Evolutionary conservation across 805 yeast species (phyloP), one percentile per base, ranked within the genome.

Genomic region (Sungouiozyma ichnusensis): DNA sequence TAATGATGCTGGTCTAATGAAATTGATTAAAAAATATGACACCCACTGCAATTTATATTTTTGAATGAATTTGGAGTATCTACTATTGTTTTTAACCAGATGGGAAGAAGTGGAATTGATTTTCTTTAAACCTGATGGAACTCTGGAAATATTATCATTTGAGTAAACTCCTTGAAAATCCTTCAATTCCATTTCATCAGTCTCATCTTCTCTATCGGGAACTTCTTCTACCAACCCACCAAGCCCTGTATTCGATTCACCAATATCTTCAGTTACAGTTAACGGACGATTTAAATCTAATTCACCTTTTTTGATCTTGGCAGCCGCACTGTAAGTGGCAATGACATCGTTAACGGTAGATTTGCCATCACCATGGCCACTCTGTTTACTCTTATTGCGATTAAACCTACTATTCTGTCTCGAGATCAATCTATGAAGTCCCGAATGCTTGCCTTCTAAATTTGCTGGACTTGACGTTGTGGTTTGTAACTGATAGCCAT

Each of bases 1-100:
- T 3, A 83, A 47, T 0, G 95, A 81, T 13, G 79, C 83, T 0
- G 95, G 94, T 27, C 87, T 70, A 24, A 66, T 50, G 43, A 80
- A 75, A 57, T 80, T 82, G 40, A 73, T 65, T 6, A 63, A 24
- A 16, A 68, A 43, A 50, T 60, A 68, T 3, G 51, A 46, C 3
- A 67, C 40, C 64, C 64, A 65, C 2, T 60, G 60, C 4, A 67
- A 46, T 11, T 53, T 54, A 45, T 59, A 47, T 20, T 48, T 53
- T 8, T 45, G 37, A 16, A 62, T 50, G 39, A 65, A 63, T 14
- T 36, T 35, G 8, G 47, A 38, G 17, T 49, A 39, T 18, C 44
- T 54, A 18, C 38, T 47, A 47, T 50, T 51, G 47, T 18, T 57
- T 47, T 16, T 16, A 9, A 19, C 32, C 16, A 24, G 13, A 24